phyloP scores from a whole-genome alignment of 441 rosid species.

The Lagerstroemia fauriei region DNA sequence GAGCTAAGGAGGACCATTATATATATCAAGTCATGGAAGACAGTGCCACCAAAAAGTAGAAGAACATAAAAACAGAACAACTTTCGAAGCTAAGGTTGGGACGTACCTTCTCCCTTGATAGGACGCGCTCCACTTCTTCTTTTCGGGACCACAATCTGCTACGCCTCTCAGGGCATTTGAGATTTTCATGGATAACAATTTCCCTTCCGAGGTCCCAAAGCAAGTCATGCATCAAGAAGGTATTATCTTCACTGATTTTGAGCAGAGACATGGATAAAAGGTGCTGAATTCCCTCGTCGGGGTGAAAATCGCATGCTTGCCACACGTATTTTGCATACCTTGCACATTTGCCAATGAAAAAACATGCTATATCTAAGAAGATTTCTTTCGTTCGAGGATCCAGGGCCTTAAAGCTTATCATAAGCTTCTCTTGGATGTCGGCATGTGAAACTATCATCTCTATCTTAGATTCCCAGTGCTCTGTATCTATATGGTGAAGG shows the following conservation, averaged over 20 bases:
- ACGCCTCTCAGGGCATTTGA: neutral
- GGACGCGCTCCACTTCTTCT: conserved; percentile 9
- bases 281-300: neutral
- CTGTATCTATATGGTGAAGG: neutral
- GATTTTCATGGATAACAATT: conserved; percentile 6
- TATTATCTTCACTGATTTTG: neutral
- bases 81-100: no score
- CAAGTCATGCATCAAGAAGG: conserved; percentile 26
- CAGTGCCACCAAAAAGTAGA: no score
- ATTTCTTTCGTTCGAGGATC: neutral
- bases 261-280: conserved; percentile 7
- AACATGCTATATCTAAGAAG: conserved; percentile 13
- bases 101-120: neutral
- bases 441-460: conserved; percentile 1
- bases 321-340: neutral
- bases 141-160: conserved; percentile 18
- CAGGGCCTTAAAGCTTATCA: conserved; percentile 6
- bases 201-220: conserved; percentile 26
- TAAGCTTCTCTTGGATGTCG: neutral
- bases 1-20: no score
- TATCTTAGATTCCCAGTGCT: neutral
- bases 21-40: no score
- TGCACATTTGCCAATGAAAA: neutral
- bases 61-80: neutral
- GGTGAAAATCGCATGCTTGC: neutral